Evolutionary conservation across 2,329 filamentous ascomycete genomes (phyloP).

Genomic region (Stachybotrys chartarum): DNA sequence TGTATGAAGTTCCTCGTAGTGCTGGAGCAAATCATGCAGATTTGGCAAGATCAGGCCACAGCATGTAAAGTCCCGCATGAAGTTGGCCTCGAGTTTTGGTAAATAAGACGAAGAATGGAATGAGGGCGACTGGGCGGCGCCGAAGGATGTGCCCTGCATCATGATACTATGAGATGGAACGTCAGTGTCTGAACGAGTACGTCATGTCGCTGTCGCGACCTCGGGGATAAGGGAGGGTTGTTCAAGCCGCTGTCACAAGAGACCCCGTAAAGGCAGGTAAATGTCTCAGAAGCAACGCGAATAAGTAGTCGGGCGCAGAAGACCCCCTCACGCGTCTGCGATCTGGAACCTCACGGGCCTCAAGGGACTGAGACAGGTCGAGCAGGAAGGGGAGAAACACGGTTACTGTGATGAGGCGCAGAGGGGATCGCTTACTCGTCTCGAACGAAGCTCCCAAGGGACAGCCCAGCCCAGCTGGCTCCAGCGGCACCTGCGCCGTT

Average conservation of each 20-base stretch:
- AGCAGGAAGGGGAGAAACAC: not conserved
- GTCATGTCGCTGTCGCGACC: too few relatives aligned
- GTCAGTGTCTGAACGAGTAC: too few relatives aligned
- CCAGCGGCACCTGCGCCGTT: conserved; percentile 42
- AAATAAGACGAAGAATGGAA: conserved; percentile 96
- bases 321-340: not conserved
- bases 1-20: conserved; percentile 94
- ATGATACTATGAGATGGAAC: conserved; percentile 58
- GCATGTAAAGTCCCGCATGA: conserved; percentile 95
- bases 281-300: not conserved
- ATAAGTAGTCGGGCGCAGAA: not conserved
- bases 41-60: conserved; percentile 86
- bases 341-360: not conserved
- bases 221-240: too few relatives aligned
- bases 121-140: conserved; percentile 77
- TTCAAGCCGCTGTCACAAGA: too few relatives aligned
- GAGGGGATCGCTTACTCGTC: conserved; percentile 70
- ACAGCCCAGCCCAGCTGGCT: conserved; percentile 96
- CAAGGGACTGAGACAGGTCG: not conserved
- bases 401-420: not conserved
- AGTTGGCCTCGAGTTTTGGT: conserved; percentile 92
- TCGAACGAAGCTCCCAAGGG: conserved; percentile 91
- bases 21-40: conserved; percentile 88
- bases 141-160: conserved; percentile 92
- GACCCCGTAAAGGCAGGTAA: not conserved